Evolutionary conservation across 1,139 yeast genomes (phyloP), one percentile per base, ranked within the genome.

Genomic region (Blastobotrys raffinosifermentans): DNA sequence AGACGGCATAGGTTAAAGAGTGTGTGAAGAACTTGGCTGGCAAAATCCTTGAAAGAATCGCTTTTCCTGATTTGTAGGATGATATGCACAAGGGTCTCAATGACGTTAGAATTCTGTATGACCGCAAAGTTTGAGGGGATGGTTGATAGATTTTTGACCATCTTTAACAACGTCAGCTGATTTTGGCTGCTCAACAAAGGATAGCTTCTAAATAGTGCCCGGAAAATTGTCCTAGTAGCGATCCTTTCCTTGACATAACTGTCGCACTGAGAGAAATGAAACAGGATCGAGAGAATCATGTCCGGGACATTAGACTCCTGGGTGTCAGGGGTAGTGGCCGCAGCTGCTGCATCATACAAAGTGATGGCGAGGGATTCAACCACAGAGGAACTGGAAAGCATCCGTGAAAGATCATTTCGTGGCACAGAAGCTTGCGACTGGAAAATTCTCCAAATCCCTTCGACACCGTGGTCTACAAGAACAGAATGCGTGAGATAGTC

Each of bases 1-100:
- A 80, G 64, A 36, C 79, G 75, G 48, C 85, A 77, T 34, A 77
- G 66, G 46, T 75, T 77, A 45, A 57, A 56, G 38, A 64, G 56
- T 1, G 70, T 56, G 1, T 55, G 56, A 18, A 66, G 52, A 16
- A 67, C 30, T 47, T 61, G 46, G 40, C 45, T 30, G 41, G 48
- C 40, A 38, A 46, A 34, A 13, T 54, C 57, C 34, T 47, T 37
- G 32, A 41, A 34, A 33, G 34, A 22, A 31, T 39, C 23, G 11
- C 23, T 22, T 13, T 40, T 43, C 14, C 40, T 30, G 3, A 43
- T 34, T 9, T 45, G 41, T 14, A 46, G 46, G 16, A 63, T 45
- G 8, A 59, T 52, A 9, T 51, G 51, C 6, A 55, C 50, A n/a
- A 60, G 44, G 16, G 44, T 51, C 17, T 48, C 53, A 13, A 60